These are phyloP conservation scores for Skeletonema menzelii DNA, from an alignment of 108 stramenopile genomes.

Conservation along the genomic window DNA sequence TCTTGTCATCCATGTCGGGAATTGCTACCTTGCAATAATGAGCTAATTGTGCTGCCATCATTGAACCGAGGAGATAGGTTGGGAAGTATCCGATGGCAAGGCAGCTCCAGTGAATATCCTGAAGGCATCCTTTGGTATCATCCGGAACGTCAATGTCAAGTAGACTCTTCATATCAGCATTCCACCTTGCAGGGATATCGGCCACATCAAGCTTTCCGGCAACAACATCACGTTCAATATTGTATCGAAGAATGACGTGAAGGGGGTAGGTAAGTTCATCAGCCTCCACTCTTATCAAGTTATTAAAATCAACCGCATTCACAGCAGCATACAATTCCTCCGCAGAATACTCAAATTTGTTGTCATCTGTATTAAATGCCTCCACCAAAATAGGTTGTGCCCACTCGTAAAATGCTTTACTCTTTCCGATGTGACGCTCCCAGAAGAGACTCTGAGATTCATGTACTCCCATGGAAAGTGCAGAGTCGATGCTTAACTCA, in stretches of 20 bases:
- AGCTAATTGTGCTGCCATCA: constrained; percentile 85
- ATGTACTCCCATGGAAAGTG: constrained; percentile 88
- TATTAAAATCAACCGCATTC: constrained; percentile 64
- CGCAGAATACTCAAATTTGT: constrained; percentile 39
- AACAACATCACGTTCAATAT: constrained; percentile 84
- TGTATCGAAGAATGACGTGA: constrained; percentile 90
- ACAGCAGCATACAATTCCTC: constrained; percentile 80
- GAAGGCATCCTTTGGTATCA: constrained; percentile 81
- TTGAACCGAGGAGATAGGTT: constrained; percentile 88
- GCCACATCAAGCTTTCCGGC: constrained; percentile 63
- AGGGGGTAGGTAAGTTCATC: constrained; percentile 93
- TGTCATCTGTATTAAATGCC: constrained; percentile 47
- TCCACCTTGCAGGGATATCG: constrained; percentile 83
- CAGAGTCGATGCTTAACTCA: constrained; percentile 57
- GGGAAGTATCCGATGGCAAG: constrained; percentile 92
- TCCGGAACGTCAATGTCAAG: constrained; percentile 79
- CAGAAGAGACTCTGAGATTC: constrained; percentile 90
- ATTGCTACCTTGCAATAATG: constrained; percentile 70
- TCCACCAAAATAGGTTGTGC: constrained; percentile 63
- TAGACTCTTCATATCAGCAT: constrained; percentile 68
- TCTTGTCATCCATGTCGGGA: constrained; percentile 61
- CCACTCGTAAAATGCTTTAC: constrained; percentile 70
- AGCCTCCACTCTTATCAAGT: constrained; percentile 89
- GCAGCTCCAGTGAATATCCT: constrained; percentile 88
- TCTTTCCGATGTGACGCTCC: constrained; percentile 87